These are phyloP conservation scores for Nepenthes mirabilis DNA, from an alignment of 148 eudicot species.

Conservation along the genomic window DNA sequence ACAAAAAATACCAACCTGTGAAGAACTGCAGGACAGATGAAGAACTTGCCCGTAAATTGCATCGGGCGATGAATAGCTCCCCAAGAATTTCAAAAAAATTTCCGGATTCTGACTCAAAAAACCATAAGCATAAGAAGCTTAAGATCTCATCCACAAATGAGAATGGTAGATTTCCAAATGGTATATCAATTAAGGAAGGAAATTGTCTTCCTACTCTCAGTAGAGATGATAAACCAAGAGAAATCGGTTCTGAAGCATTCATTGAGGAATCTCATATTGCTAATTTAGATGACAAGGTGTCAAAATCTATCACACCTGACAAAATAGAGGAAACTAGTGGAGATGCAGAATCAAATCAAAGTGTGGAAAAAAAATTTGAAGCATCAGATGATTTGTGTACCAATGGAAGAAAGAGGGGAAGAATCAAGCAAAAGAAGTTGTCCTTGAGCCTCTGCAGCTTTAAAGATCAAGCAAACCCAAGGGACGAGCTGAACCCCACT, in stretches of 20 bases:
- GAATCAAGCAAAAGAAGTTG: constrained; percentile 75
- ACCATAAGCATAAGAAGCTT: constrained; percentile 39
- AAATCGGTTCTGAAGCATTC: constrained; percentile 25
- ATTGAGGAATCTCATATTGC: constrained; percentile 18
- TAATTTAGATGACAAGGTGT: constrained; percentile 29
- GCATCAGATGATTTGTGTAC: constrained; percentile 24
- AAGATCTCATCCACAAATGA: constrained; percentile 23
- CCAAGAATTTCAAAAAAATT: constrained; percentile 52
- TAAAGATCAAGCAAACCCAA: constrained; percentile 55
- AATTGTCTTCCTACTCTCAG: constrained; percentile 16
- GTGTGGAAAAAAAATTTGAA: constrained; percentile 24
- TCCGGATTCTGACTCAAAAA: constrained; percentile 33
- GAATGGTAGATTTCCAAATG: constrained; percentile 22
- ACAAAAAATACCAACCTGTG: constrained; percentile 31
- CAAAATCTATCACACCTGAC: constrained; percentile 24
- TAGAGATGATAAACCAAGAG: constrained; percentile 21
- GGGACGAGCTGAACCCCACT: constrained; percentile 37
- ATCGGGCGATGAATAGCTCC: constrained; percentile 68
- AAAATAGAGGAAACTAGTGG: constrained; percentile 25
- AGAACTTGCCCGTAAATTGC: constrained; percentile 69
- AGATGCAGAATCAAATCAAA: constrained; percentile 31
- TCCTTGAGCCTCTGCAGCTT: constrained; percentile 62
- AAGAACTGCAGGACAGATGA: constrained; percentile 51
- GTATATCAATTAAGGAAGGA: constrained; percentile 10
- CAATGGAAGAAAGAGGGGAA: constrained; percentile 60